Evolutionary conservation across 139 green algal genomes (phyloP), one percentile per base, ranked within the genome.

Genomic region (Auxenochlorella protothecoides): DNA sequence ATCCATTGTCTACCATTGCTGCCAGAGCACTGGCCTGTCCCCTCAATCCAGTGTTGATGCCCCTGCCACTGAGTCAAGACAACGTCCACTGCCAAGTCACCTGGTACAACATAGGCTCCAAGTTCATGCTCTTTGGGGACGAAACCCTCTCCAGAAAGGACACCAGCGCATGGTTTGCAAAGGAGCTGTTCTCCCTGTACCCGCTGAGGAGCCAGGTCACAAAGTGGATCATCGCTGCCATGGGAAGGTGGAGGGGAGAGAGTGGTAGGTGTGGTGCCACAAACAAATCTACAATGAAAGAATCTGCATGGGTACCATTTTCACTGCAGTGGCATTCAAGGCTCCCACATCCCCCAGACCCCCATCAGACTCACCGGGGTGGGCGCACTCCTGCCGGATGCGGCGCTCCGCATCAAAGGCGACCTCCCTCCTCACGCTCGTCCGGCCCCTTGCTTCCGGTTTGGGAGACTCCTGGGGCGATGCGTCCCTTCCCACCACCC

Each of bases 61-160:
- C 27, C 27, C 27, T 44, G 27, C 27, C 27, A 44, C 27, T 1
- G 1, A 44, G 27, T 44, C 27, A 44, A 44, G 27, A 44, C 27
- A 44, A 44, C 27, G 27, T 44, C 27, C 27, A 44, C 27, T 44
- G 27, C 27, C 27, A 44, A 44, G 27, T 88, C 64, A 93, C 67
- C 87, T 92, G 86, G 68, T 68, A 95, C 60, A 95, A 85, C 86
- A 95, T 86, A 15, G 87, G 83, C 80, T 92, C 85, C 74, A 92
- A 70, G 70, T 89, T 79, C n/a, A 91, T 70, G 16, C 81, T 75
- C 13, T 83, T 55, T 5, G 84, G 81, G 14, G 68, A 51, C 0
- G 77, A 76, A 8, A 95, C 81, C 70, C 89, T 81, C 52, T 74
- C 73, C 72, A 95, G 73, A 57, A 92, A 86, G 59, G 60, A 67